Evolutionary conservation across 2,329 filamentous ascomycete species (phyloP), one percentile per base, ranked within the genome.

Genomic region (Didymella arachidicola): DNA sequence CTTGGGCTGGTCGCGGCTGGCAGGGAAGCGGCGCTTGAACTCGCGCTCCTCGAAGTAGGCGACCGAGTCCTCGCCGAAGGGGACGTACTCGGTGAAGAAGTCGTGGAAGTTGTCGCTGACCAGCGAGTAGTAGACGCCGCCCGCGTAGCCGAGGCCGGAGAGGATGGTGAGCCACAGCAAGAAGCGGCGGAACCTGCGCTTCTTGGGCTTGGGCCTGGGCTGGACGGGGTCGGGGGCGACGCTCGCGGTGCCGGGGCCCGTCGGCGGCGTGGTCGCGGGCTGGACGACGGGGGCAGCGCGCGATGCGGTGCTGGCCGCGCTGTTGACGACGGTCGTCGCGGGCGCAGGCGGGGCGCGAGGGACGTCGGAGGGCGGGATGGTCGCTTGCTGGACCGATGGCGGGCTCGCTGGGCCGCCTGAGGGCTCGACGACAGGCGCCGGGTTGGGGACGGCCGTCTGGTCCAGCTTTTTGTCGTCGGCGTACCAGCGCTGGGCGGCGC

Each of bases 51-150:
- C 95, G 51, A 99, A 89, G 80, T 96, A 98, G 26, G 96, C 87
- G 44, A 99, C 94, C 18, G 90, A 90, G 75, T 97, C 92, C 80
- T 99, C 95, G 71, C 93, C 95, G 68, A 91, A 97, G 22, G 95
- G 95, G 18, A 99, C 81, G 78, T 94, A 99, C 80, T 97, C 93
- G 71, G 93, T 98, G 81, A 99, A 99, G 83, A 97, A 95, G 79
- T 99, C 95, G 80, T 99, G 94, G 85, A 98, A 99, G 80, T 92
- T 97, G 82, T 99, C 95, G 74, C 90, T 96, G 78, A 95, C 85
- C 65, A 96, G 87, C 54, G 95, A 94, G 79, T 96, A 95, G 83
- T 91, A 97, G 54, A 97, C 89, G 67, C 94, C 93, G 65, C 93
- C 93, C 55, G 86, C 91, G 71, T 97, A 99, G 38, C 90, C 88